Conservation (phyloP, 305 asterid species). For the Solanum hybrid region DNA sequence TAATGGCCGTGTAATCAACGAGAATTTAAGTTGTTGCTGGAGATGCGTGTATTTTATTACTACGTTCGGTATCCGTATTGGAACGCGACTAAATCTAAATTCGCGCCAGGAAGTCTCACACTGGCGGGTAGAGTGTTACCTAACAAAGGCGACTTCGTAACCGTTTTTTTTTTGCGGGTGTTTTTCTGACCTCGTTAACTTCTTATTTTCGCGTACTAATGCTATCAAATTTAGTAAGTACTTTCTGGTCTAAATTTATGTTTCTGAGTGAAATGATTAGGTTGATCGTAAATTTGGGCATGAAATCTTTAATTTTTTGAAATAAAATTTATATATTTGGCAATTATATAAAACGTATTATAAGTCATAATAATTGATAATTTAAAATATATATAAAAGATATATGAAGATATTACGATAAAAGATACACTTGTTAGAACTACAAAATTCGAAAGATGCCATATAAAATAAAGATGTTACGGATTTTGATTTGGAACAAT, state of each 20-base stretch:
- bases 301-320: not conserved
- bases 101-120: not conserved
- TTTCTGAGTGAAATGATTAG: not conserved
- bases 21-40: not conserved
- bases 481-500: not conserved
- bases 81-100: not conserved
- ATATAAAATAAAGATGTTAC: not conserved
- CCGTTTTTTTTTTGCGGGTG: not conserved
- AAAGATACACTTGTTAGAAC: not conserved
- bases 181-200: not conserved
- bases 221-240: not conserved
- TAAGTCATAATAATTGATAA: not conserved
- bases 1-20: not conserved
- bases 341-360: not conserved
- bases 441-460: not conserved
- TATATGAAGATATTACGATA: not conserved
- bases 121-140: accelerated
- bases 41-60: not conserved
- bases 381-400: not conserved
- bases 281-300: not conserved
- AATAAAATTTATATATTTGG: not conserved
- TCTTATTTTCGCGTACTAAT: not conserved
- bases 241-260: not conserved
- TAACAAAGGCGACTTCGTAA: not conserved
- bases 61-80: not conserved